Base-by-base conservation (phyloP, 192 early-diverging fungal genomes). In the Mortierella claussenii region DNA sequence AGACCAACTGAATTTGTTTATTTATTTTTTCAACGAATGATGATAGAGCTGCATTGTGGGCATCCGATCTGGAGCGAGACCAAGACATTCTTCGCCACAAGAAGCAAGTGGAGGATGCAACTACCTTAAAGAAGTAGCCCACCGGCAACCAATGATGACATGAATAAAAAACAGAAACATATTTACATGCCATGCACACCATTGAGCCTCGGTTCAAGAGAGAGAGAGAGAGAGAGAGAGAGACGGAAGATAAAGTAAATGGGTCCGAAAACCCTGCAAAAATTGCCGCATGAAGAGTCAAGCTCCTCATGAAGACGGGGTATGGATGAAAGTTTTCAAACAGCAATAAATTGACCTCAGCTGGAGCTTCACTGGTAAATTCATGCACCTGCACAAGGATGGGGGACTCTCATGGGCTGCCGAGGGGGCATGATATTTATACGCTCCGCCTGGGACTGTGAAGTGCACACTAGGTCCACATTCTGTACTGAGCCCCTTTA, bases 341-440 rank as follows among this genome's bases (percentile, higher is more conserved):
- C 59, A 71, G 69, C 69, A 71, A 71, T 71, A 71, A 71, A 71
- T 63, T 55, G 42, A 71, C 69, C 69, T 71, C 69, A 71, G 69
- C 69, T 53, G 69, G 60, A 56, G 69, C 69, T 71, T 71, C 69
- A 71, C 69, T 71, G 69, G 69, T 71, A 62, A 71, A 63, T 71
- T 71, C 69, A 56, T 71, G 69, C 69, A 62, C 69, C 69, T 71
- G 69, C 69, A 71, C 69, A 71, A 71, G 69, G 60, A 71, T 71
- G 40, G 24, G 60, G 69, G 54, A 69, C 20, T 21, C 20, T 8
- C 10, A 37, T 55, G 10, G 51, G 12, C 8, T 31, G 30, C 28
- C 18, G 47, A 13, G 24, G 28, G 26, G 18, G 26, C 8, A 30
- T 8, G 1, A n/a, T 53, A 6, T 1, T 10, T 31, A 31, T 32